Evolutionary conservation across 257 asterid genomes (phyloP).

Genomic region (Solanum piurae): DNA sequence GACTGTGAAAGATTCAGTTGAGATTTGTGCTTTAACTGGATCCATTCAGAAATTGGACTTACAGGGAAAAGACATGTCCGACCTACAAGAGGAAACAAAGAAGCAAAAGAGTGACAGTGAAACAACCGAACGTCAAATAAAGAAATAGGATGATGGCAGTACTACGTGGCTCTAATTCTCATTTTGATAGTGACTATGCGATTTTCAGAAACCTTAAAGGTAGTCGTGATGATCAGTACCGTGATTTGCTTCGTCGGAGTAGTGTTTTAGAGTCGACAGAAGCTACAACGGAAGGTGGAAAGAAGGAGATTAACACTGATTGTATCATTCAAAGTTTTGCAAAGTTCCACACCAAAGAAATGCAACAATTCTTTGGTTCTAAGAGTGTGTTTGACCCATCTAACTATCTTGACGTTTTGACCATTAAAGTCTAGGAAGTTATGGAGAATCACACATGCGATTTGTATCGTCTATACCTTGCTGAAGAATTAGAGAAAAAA

Average conservation of each 20-base stretch:
- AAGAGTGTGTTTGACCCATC: not conserved
- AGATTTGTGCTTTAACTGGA: not conserved
- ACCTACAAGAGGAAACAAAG: not conserved
- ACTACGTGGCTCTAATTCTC: not conserved
- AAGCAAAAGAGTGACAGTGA: not conserved
- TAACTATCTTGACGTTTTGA: not conserved
- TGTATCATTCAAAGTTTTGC: not conserved
- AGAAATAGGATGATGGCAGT: not conserved
- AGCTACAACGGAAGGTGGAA: not conserved
- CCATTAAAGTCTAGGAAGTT: not conserved
- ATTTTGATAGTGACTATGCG: not conserved
- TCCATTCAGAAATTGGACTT: not conserved
- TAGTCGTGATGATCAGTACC: not conserved
- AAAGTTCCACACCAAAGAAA: not conserved
- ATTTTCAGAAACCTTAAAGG: not conserved
- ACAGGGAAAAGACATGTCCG: not conserved
- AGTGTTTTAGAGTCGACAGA: not conserved
- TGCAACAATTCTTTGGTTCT: not conserved
- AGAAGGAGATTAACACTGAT: not conserved
- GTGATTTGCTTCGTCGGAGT: not conserved
- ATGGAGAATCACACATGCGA: too few species aligned
- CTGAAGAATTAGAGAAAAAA: not conserved
- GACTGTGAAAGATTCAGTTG: not conserved
- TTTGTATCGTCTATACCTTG: not conserved
- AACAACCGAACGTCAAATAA: not conserved